Percentiles rank a stretch among this genome's conserved stretches.
These are phyloP conservation scores for Boletus reticulatus DNA, from an alignment of 768 basidiomycete species.

Conservation along the genomic window DNA sequence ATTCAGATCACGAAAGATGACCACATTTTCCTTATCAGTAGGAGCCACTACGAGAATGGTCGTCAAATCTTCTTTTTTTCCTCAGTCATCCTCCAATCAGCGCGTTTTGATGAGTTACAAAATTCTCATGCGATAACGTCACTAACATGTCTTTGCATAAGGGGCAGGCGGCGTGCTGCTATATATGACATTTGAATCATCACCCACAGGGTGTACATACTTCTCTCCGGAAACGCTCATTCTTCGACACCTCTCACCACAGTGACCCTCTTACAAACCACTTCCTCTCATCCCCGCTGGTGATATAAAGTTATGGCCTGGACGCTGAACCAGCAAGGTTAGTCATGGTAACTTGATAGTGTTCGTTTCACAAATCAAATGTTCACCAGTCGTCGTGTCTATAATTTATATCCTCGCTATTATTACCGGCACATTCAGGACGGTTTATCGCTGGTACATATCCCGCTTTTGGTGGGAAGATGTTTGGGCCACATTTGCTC, in stretches of 20 bases:
- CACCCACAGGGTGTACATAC: no score
- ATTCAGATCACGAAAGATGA: background rate
- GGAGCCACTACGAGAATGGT: no score
- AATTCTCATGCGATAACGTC: background rate
- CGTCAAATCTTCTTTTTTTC: background rate
- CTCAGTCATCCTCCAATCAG: background rate
- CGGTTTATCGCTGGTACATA: background rate
- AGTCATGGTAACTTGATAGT: background rate
- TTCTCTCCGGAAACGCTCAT: no score
- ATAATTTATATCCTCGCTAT: background rate
- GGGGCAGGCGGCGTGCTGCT: no score
- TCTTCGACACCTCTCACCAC: background rate
- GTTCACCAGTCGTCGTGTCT: background rate
- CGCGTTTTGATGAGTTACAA: no score
- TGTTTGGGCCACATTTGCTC: background rate
- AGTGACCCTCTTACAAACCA: no score
- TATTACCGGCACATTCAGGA: background rate
- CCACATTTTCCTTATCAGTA: no score
- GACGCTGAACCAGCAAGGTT: background rate
- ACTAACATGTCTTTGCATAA: background rate
- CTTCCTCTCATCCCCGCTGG: no score
- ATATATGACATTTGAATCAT: no score
- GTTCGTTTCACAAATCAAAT: background rate
- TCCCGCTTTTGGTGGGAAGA: slow-evolving; percentile 6
- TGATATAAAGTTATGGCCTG: background rate